A percentile compares a stretch with the other conserved stretches of the same genome.
Evolutionary conservation across 768 basidiomycete genomes (phyloP).

Genomic region (Phylloporus sp.): DNA sequence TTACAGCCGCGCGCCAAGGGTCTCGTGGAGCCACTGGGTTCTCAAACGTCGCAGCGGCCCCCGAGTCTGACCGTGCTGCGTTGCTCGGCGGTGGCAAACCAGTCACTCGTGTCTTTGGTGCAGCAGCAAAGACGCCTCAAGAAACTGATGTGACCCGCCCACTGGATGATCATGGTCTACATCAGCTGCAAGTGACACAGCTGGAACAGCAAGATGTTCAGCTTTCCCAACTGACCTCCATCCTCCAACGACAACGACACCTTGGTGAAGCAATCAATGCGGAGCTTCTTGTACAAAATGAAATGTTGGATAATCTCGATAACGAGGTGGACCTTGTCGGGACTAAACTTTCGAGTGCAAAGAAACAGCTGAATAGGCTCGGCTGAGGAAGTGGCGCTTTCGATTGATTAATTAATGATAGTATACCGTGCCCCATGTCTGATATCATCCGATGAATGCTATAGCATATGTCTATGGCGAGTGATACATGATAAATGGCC

Average conservation of each 20-base stretch:
- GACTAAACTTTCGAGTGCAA: conserved; percentile 72
- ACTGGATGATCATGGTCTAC: conserved; percentile 76
- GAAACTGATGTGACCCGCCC: conserved; percentile 88
- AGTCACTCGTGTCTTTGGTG: conserved; percentile 78
- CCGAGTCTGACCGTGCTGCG: conserved; percentile 60
- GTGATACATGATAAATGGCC: conserved; percentile 11
- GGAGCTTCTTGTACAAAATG: conserved; percentile 82
- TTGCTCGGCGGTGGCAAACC: conserved; percentile 53
- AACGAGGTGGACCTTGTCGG: conserved; percentile 75
- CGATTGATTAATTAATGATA: conserved; percentile 7
- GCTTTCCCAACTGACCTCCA: conserved; percentile 72
- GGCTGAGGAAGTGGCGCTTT: conserved; percentile 36
- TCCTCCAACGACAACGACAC: conserved; percentile 80
- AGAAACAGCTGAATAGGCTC: conserved; percentile 78
- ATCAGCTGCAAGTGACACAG: conserved; percentile 75
- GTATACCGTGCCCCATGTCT: conserved; percentile 22
- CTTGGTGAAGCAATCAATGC: conserved; percentile 82
- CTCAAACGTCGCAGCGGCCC: conserved; percentile 32
- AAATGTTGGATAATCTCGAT: conserved; percentile 77
- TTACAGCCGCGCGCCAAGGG: conserved; percentile 65
- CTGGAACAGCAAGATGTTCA: conserved; percentile 83
- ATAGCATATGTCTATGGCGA: conserved; percentile 30
- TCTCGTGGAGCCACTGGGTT: conserved; percentile 35
- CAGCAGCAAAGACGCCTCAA: conserved; percentile 47
- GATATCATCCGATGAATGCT: conserved; percentile 16